Percentiles rank a stretch among this genome's conserved stretches.
Evolutionary conservation across 2,329 filamentous ascomycete species (phyloP).

Genomic region (Neoscytalidium dimidiatum): DNA sequence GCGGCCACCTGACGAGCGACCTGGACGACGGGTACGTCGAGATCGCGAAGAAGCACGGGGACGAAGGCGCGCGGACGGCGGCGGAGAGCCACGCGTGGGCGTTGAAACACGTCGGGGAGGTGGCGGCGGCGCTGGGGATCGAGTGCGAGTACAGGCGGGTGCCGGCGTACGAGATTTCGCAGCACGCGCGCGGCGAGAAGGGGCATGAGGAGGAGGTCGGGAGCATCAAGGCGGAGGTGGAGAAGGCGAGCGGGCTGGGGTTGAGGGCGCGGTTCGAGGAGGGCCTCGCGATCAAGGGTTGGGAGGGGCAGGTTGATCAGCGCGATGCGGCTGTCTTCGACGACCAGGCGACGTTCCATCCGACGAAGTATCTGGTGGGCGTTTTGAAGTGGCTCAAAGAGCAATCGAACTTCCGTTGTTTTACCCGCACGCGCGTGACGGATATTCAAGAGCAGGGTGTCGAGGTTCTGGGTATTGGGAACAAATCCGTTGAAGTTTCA

Average conservation of each 20-base stretch:
- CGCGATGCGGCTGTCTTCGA: slow-evolving; percentile 51
- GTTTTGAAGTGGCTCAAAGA: slow-evolving; percentile 54
- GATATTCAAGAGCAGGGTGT: slow-evolving; percentile 52
- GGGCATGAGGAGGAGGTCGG: slow-evolving; percentile 50
- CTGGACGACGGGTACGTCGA: slow-evolving; percentile 56
- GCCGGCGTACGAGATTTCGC: slow-evolving; percentile 53
- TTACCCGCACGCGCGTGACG: slow-evolving; percentile 52
- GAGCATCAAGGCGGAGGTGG: slow-evolving; percentile 48
- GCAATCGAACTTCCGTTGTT: slow-evolving; percentile 57
- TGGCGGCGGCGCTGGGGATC: slow-evolving; percentile 51
- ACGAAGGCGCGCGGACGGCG: slow-evolving; percentile 49
- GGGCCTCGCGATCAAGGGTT: slow-evolving; percentile 52
- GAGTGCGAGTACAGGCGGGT: slow-evolving; percentile 59
- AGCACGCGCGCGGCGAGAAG: slow-evolving; percentile 45
- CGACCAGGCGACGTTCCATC: slow-evolving; percentile 58
- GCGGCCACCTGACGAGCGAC: slow-evolving; percentile 56
- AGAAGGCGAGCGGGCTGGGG: slow-evolving; percentile 47
- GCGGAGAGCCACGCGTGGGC: slow-evolving; percentile 60
- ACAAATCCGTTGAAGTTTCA: slow-evolving; percentile 49
- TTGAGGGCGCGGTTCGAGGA: slow-evolving; percentile 47
- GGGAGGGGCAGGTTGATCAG: slow-evolving; percentile 54
- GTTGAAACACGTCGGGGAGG: slow-evolving; percentile 52
- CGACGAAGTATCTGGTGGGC: slow-evolving; percentile 57
- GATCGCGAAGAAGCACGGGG: slow-evolving; percentile 56
- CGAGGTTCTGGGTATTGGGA: slow-evolving; percentile 46